Evolutionary conservation across 805 yeast species (phyloP).

Genomic region (Metschnikowia anglica): DNA sequence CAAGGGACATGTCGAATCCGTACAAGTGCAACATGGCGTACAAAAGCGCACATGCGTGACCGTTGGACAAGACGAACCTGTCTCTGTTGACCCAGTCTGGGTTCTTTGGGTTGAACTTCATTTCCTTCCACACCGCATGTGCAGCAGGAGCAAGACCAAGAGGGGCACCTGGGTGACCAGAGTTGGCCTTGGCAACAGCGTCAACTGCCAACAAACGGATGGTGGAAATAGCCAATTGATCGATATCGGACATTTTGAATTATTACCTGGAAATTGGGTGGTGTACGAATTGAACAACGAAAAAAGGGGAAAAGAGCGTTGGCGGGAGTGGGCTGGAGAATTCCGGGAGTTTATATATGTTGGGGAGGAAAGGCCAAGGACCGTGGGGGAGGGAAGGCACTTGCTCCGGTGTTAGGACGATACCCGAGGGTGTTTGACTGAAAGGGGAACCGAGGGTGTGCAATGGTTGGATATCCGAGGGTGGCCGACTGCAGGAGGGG

Average conservation of each 20-base stretch:
- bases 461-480: too few relatives aligned
- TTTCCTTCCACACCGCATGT: constrained; percentile 75
- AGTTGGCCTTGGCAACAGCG: constrained; percentile 81
- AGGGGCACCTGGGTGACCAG: constrained; percentile 99
- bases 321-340: not conserved
- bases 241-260: constrained; percentile 42
- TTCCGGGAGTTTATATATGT: constrained; percentile 3
- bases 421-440: not conserved
- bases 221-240: constrained; percentile 76
- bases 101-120: constrained; percentile 87
- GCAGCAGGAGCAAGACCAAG: constrained; percentile 97
- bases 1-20: constrained; percentile 78
- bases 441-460: constrained; percentile 6
- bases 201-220: constrained; percentile 89
- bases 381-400: not conserved
- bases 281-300: constrained; percentile 2
- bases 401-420: constrained; percentile 5
- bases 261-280: not conserved
- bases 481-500: too few relatives aligned
- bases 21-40: constrained; percentile 82
- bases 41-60: constrained; percentile 91
- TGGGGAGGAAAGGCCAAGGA: constrained; percentile 1
- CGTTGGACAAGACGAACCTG: constrained; percentile 91
- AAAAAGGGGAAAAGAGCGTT: constrained; percentile 3
- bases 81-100: constrained; percentile 94